Percentiles rank a stretch among this genome's conserved stretches.
phyloP scores from a whole-genome alignment of 2,329 filamentous ascomycete species.

The Alternaria sp. region DNA sequence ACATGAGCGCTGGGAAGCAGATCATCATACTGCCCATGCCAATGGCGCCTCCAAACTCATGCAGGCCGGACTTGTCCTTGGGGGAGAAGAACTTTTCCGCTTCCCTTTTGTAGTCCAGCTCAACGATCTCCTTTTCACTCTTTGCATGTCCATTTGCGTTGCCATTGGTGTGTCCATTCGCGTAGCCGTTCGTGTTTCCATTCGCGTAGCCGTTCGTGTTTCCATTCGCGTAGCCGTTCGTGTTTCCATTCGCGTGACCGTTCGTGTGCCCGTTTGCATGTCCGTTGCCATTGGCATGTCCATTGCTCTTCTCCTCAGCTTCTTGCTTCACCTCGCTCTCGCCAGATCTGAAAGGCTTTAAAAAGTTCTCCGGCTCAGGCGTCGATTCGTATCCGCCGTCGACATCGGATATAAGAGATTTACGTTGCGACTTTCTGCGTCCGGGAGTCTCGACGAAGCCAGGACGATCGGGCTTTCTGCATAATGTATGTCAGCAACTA shows the following conservation, averaged over 20 bases:
- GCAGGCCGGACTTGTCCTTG: slow-evolving; percentile 60
- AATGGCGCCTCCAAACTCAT: slow-evolving; percentile 87
- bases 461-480: slow-evolving; percentile 53
- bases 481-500: slow-evolving; percentile 34
- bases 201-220: slow-evolving; percentile 34
- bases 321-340: slow-evolving; percentile 11
- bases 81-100: slow-evolving; percentile 48
- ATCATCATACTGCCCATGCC: slow-evolving; percentile 88
- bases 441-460: slow-evolving; percentile 61
- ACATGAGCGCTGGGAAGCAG: slow-evolving; percentile 93
- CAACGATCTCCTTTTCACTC: slow-evolving; percentile 27
- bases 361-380: slow-evolving; percentile 43
- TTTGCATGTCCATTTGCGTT: slow-evolving; percentile 49
- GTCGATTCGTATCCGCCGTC: slow-evolving; percentile 48
- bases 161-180: slow-evolving; percentile 34
- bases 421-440: slow-evolving; percentile 54
- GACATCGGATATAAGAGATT: slow-evolving; percentile 45
- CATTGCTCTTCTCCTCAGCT: slow-evolving; percentile 46
- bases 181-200: slow-evolving; percentile 32
- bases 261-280: slow-evolving; percentile 34
- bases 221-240: slow-evolving; percentile 34
- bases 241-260: slow-evolving; percentile 32
- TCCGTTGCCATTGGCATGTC: slow-evolving; percentile 25
- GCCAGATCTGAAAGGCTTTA: slow-evolving; percentile 18
- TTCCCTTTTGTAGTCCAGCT: slow-evolving; percentile 36